Evolutionary conservation across 176 grass and related monocot species (phyloP).

Genomic region (Stipa capillata): DNA sequence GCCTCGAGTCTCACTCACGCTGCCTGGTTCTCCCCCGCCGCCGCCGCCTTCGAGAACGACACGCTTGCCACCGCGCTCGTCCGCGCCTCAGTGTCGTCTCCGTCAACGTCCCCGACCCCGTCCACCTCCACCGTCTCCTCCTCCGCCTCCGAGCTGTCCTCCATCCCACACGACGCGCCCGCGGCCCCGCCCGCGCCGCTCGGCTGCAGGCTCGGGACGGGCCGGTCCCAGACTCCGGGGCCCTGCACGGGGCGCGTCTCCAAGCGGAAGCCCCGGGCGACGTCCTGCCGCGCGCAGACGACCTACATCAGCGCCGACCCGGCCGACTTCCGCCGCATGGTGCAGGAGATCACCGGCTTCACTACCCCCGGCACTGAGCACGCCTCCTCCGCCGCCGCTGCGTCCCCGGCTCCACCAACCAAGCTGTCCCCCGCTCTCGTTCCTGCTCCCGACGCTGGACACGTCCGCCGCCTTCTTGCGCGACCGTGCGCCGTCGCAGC

Average conservation of each 20-base stretch:
- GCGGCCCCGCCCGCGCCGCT: neutral
- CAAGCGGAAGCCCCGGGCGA: conserved; percentile 21
- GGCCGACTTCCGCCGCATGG: conserved; percentile 45
- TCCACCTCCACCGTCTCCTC: conserved; percentile 25
- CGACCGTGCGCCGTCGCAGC: neutral
- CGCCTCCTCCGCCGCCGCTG: neutral
- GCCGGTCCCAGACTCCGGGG: neutral
- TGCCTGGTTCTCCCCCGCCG: neutral
- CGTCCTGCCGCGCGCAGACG: conserved; percentile 26
- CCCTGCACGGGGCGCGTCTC: conserved; percentile 15
- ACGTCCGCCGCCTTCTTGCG: conserved; percentile 44
- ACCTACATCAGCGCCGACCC: conserved; percentile 46
- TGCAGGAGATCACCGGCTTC: conserved; percentile 50
- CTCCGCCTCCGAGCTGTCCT: conserved; percentile 24
- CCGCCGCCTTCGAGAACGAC: conserved; percentile 32
- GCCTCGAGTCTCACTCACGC: neutral
- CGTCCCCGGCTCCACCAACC: too few species aligned
- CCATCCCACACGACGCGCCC: neutral
- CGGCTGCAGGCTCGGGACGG: neutral
- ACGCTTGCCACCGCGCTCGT: conserved; percentile 25
- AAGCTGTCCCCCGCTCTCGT: neutral
- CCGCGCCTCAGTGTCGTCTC: conserved; percentile 3
- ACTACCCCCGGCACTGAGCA: neutral
- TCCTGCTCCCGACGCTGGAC: conserved; percentile 43
- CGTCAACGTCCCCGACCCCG: neutral